Base-by-base conservation (phyloP, 2,329 filamentous ascomycete species). In the Fusarium goolgardi region DNA sequence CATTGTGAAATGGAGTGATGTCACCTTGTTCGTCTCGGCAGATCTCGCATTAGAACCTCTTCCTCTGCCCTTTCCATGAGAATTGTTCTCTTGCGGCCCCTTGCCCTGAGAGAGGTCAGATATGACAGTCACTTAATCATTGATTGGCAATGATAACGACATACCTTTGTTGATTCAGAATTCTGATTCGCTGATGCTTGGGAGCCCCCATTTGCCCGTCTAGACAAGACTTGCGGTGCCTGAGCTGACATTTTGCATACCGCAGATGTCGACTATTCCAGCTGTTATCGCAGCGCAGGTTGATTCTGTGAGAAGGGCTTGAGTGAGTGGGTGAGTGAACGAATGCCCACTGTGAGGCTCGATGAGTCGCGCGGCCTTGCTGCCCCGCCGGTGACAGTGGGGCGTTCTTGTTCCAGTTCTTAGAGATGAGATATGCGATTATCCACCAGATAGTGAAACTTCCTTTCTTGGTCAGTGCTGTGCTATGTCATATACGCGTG, bases 231-330 rank as follows among this genome's bases (percentile, higher is more conserved):
- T 72, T 80, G 76, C 37, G 78, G 76, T 63, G 76, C 64, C 63
- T 74, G 71, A 55, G 74, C 67, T 67, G 78, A 78, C 78, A 80
- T 80, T 70, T 74, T 71, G 77, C 78, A 78, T 78, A 66, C 73
- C 75, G 71, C 49, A 70, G 49, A 57, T 35, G 56, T 29, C 32
- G 41, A 5, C 27, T 29, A 10, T 4, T 16, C 53, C 25, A 58
- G 63, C 60, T 55, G 59, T 61, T 65, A 62, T 58, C 53, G 69
- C 52, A 65, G 61, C 55, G 69, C 39, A 34, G 23, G 31, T 55
- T 56, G 63, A 63, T 70, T 54, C 52, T 49, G 50, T 50, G 37
- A 62, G 64, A 37, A 69, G 57, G 34, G 37, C 59, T 58, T 32
- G 44, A 53, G 59, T 51, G 59, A 65, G 51, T 55, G 45, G 35